Base-by-base conservation (phyloP, 176 grass and related monocot species). In the Thalia dealbata region DNA sequence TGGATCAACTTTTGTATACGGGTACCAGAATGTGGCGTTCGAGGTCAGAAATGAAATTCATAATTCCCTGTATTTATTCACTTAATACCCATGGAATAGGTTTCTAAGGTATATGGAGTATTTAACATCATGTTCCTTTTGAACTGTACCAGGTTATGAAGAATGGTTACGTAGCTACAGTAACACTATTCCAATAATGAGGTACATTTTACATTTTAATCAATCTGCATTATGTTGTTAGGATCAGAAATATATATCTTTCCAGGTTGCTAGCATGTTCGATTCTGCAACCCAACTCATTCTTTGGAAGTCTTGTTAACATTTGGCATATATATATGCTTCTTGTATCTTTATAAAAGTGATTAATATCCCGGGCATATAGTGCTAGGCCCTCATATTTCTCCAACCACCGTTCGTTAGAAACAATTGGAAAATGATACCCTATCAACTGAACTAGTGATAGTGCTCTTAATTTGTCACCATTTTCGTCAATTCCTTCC, bases 1-100 rank as follows among this genome's bases (percentile, higher is more conserved):
- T 77, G 95, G 95, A 73, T 88, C 95, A 61, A 99, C 95, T 69
- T 93, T 99, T 71, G 95, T 99, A 13, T 99, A 99, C 50, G 95
- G 90, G 14, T 99, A 91, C 67, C 95, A 90, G 76, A 93, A 93
- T 84, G 78, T 99, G 70, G 90, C 90, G 69, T 93, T 99, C 24
- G 95, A 99, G 87, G 95, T 93, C 44, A 55, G 71, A 6, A 13
- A 38, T 38, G 32, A 38, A 38, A 48, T 48, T 16, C 0, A 48
- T 56, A 60, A 3, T 2, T 15, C 65, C 28, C 45, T n/a, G 6
- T 29, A 4, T 27, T 9, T 19, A 0, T 45, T 21, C 23, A 63
- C 27, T 74, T 18, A 8, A 7, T 58, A n/a, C 54, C 18, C 52
- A 44, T 55, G 18, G 15, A 6, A 15, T 5, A n/a, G 9, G 19